Base-by-base conservation (phyloP, 768 basidiomycete species). In the Tulasnella sp. region DNA sequence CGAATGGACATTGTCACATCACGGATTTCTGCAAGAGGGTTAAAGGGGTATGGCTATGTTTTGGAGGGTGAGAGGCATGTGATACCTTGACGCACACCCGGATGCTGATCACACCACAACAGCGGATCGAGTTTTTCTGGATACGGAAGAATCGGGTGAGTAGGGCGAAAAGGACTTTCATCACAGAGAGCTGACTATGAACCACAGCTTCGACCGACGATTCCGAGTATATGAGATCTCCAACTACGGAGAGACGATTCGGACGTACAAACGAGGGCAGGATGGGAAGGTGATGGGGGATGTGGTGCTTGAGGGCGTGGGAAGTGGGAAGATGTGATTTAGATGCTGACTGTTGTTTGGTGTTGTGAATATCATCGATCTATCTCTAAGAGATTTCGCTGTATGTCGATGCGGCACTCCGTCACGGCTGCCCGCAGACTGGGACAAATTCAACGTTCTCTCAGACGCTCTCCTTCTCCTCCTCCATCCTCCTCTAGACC, bases 201-300 rank as follows among this genome's bases (percentile, higher is more conserved):
- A 26, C 67, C 75, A 52, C 67, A 90, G 90, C 16, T 97, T 98
- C 78, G 92, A 97, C 79, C 87, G 95, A 19, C 86, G 96, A 47
- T 94, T 96, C 84, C 84, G 96, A 8, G 82, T 98, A 62, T 98
- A 90, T 79, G 88, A 94, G 32, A 84, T 98, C 67, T 90, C 89
- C 19, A 88, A 94, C 74, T 98, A 86, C 76, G 96, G 96, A 62
- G 96, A 98, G 84, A 95, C 87, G 6, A 92, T 98, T 78, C 83
- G 84, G 78, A 96, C 96, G 41, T 88, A 91, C 80, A 97, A 97
- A 80, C 87, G 88, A 42, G 88, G 87, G 4, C 91, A 92, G 78
- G 82, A 88, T 72, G 88, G 88, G 69, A 86, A 86, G 70, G 81
- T 91, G 16, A 67, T 91, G 59, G 88, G 91, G 75, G 83, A 85